These are phyloP conservation scores for Cucurbita ficifolia DNA, from an alignment of 306 rosid genomes.

Conservation along the genomic window DNA sequence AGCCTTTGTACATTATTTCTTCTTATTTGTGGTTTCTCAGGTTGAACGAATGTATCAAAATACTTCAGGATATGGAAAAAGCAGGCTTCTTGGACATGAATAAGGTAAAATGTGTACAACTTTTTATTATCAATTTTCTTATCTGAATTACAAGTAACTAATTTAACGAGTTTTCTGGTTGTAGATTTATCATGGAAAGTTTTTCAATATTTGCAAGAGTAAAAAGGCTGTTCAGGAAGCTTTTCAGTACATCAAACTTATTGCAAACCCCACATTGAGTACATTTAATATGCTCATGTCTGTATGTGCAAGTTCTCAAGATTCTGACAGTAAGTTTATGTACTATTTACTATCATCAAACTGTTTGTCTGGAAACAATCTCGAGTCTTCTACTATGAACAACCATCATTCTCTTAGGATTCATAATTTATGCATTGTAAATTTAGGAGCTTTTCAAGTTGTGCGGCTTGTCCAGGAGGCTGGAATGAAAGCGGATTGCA, in stretches of 20 bases:
- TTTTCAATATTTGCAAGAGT: constrained; percentile 68
- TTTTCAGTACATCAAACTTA: constrained; percentile 63
- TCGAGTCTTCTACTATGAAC: constrained; percentile 4
- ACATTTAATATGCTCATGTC: constrained; percentile 97
- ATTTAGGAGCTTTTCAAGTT: constrained; percentile 82
- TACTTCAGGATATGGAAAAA: constrained; percentile 71
- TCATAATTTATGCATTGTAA: constrained; percentile 15
- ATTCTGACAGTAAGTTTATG: constrained; percentile 46
- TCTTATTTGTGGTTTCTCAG: constrained; percentile 30
- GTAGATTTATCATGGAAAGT: constrained; percentile 90
- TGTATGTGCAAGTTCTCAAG: constrained; percentile 68
- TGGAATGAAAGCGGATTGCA: constrained; percentile 72
- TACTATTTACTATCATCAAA: background rate
- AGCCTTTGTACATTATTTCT: constrained; percentile 17
- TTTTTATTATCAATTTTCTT: constrained; percentile 12
- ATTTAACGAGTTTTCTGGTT: constrained; percentile 21
- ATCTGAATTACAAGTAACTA: constrained; percentile 15
- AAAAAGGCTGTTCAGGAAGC: constrained; percentile 81
- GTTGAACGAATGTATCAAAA: constrained; percentile 44
- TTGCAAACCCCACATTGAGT: constrained; percentile 74
- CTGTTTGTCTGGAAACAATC: background rate
- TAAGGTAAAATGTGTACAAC: constrained; percentile 39
- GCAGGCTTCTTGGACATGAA: constrained; percentile 70
- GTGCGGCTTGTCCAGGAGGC: constrained; percentile 69
- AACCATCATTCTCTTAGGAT: constrained; percentile 3